Evolutionary conservation across 2,329 filamentous ascomycete species (phyloP).

Genomic region (Diaporthe ilicicola): DNA sequence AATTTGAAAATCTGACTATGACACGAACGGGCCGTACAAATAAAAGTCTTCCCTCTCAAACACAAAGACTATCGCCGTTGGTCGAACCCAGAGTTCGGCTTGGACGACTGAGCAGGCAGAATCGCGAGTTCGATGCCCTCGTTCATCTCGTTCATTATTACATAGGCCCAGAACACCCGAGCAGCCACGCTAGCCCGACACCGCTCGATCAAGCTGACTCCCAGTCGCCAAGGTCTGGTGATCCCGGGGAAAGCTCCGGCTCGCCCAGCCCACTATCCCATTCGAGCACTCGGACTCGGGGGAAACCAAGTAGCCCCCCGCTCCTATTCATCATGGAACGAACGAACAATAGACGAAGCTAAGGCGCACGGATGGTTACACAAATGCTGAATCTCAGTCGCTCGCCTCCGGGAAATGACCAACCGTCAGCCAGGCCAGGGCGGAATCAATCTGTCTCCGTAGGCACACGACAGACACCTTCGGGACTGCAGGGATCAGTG

Average conservation of each 20-base stretch:
- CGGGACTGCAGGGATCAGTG: slow-evolving; percentile 9
- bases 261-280: slow-evolving; percentile 2
- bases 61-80: neutral
- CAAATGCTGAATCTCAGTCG: slow-evolving; percentile 10
- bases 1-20: neutral
- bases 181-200: slow-evolving; percentile 21
- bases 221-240: slow-evolving; percentile 21
- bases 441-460: neutral
- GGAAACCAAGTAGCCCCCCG: neutral
- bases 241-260: slow-evolving; percentile 21
- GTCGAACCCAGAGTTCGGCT: neutral
- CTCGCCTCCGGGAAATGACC: slow-evolving; percentile 4
- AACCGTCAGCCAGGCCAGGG: neutral
- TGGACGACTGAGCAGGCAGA: slow-evolving; percentile 1
- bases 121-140: neutral
- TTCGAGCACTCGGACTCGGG: slow-evolving; percentile 14
- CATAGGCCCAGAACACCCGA: slow-evolving; percentile 4
- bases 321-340: neutral
- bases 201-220: slow-evolving; percentile 17
- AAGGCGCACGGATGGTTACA: slow-evolving; percentile 20
- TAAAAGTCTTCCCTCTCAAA: neutral
- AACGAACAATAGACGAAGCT: slow-evolving; percentile 15
- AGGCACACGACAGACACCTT: neutral
- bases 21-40: neutral
- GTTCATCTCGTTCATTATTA: too few relatives aligned